Evolutionary conservation across 2,329 filamentous ascomycete genomes (phyloP).

Genomic region (Geosmithia putterillii): DNA sequence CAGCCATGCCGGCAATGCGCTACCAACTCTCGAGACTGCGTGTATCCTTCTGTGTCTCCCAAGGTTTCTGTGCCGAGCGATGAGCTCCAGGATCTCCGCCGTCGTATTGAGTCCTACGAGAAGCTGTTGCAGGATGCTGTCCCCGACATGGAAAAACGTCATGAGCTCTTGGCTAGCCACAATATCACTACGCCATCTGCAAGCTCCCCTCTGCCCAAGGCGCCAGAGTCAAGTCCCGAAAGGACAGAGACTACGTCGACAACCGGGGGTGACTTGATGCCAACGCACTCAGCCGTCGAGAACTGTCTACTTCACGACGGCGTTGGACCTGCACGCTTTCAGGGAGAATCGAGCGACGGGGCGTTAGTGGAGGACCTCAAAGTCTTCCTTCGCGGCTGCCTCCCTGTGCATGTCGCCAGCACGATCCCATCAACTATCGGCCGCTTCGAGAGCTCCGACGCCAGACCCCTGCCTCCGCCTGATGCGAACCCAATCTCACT

Average conservation of each 20-base stretch:
- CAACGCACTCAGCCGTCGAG: conserved; percentile 6
- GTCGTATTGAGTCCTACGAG: conserved; percentile 26
- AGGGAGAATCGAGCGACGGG: conserved; percentile 36
- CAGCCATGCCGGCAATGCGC: conserved; percentile 33
- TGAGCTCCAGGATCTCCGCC: conserved; percentile 27
- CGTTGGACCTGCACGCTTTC: conserved; percentile 29
- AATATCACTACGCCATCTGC: neutral
- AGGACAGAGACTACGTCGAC: conserved; percentile 2
- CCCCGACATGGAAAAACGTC: conserved; percentile 20
- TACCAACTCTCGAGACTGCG: conserved; percentile 28
- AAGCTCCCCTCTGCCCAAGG: conserved; percentile 9
- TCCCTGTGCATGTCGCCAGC: conserved; percentile 5
- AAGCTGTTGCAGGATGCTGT: conserved; percentile 21
- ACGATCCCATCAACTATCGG: conserved; percentile 28
- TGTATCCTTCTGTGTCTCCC: conserved; percentile 31
- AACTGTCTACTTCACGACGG: conserved; percentile 30
- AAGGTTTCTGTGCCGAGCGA: conserved; percentile 27
- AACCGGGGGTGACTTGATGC: conserved; percentile 2
- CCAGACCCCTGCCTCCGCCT: conserved; percentile 22
- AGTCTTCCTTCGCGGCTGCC: conserved; percentile 2
- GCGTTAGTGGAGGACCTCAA: conserved; percentile 37
- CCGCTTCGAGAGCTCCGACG: conserved; percentile 33
- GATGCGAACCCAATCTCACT: conserved; percentile 26
- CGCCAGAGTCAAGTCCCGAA: conserved; percentile 4
- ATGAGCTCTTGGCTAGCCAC: conserved; percentile 15